Percentiles rank a stretch among this genome's conserved stretches.
These are phyloP conservation scores for Phytophthora citrophthora DNA, from an alignment of 352 stramenopile species.

Conservation along the genomic window DNA sequence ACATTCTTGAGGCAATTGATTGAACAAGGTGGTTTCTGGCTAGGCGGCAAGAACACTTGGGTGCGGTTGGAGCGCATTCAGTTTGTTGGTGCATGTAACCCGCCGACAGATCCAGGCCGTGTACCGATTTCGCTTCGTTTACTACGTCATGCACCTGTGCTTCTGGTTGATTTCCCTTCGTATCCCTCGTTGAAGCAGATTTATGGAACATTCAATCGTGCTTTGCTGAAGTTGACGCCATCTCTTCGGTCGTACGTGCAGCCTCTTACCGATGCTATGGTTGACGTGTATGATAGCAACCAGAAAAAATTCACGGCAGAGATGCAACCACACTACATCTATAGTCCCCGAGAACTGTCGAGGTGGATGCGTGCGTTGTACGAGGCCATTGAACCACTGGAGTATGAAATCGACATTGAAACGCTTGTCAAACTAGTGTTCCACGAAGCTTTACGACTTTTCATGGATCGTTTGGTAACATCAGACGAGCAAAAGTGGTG, in stretches of 20 bases:
- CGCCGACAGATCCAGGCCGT: conserved; percentile 98
- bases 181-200: conserved; percentile 97
- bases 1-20: conserved; percentile 99
- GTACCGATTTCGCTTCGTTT: conserved; percentile 97
- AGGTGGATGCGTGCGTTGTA: conserved; percentile 99
- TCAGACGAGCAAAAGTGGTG: conserved; percentile 97
- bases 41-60: conserved; percentile 90
- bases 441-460: conserved; percentile 98
- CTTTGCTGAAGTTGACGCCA: conserved; percentile 98
- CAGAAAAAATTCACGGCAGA: conserved; percentile 95
- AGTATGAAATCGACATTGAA: conserved; percentile 95
- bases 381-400: conserved; percentile 96
- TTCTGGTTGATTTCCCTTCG: conserved; percentile 99
- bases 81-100: conserved; percentile 99
- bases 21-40: conserved; percentile 95
- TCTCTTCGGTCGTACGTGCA: conserved; percentile 97
- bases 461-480: conserved; percentile 99
- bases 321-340: conserved; percentile 99
- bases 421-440: conserved; percentile 98
- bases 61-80: conserved; percentile 94
- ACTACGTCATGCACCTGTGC: conserved; percentile 97
- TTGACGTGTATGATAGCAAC: conserved; percentile 98
- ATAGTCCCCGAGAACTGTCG: conserved; percentile 99
- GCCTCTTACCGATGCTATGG: conserved; percentile 98
- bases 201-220: conserved; percentile 99